Base-by-base conservation (phyloP, 2,329 filamentous ascomycete species). In the Seiridium unicorne region DNA sequence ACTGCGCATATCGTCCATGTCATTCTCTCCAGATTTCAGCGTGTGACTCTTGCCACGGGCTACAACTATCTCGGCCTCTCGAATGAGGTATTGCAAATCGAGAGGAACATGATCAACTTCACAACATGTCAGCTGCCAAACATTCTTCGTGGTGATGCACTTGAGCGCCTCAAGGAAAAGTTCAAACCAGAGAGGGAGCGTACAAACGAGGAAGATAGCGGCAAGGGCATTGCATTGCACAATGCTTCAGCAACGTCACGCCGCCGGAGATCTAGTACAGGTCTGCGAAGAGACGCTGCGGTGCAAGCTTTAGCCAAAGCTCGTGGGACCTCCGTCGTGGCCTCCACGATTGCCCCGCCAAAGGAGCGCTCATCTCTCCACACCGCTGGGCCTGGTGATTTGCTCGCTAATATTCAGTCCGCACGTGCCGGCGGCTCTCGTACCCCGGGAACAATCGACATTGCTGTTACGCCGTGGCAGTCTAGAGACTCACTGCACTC, bases 1-100 rank as follows among this genome's bases (percentile, higher is more conserved):
- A 97, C 95, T 2, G 90, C 95, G 1, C 96, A 99, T 70, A 98
- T 99, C 64, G 93, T 99, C 5, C 95, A 99, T 71, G 94, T 99
- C 51, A 99, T 99, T 62, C 78, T 99, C 38, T 97, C 96, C 3
- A 86, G 96, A 54, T 89, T 99, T 56, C 94, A 99, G 72, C 84
- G 96, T 66, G 96, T 99, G 3, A 99, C 95, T 0, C 86, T 99
- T 57, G 91, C 93, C 0, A 98, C 96, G 9, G 95, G 93, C 0
- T 95, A 97, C 79, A 91, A 91, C 58, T 99, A 99, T 69, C 85
- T 99, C 13, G 95, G 96, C 1, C 76, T 99, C 47, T 96, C 92
- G 0, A 91, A 89, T 44, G 95, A 99, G 69, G 94, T 99, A 0
- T 76, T 99, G 10, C 90, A 93, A 54, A 97, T 93, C 0, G 95